phyloP scores from a whole-genome alignment of 306 rosid species.

The Sicyos baderoa region DNA sequence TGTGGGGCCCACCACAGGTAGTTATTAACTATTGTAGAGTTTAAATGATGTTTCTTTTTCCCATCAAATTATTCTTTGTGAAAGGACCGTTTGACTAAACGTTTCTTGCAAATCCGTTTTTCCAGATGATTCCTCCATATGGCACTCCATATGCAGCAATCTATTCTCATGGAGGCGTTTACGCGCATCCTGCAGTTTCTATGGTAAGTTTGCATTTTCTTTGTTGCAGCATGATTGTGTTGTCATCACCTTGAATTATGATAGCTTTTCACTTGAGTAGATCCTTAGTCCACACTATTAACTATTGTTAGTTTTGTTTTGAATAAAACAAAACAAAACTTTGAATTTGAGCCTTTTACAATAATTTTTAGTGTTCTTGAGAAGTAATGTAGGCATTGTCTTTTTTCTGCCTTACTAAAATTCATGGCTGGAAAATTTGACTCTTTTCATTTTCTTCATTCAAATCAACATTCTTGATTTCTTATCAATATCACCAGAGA shows the following conservation, averaged over 20 bases:
- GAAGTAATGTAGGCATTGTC: too few relatives aligned
- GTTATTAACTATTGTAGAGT: constrained; percentile 15
- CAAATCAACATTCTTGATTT: too few relatives aligned
- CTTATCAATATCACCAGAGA: too few relatives aligned
- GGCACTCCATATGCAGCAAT: constrained; percentile 83
- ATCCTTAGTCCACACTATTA: not conserved
- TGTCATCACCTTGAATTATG: not conserved
- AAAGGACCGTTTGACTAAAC: not conserved
- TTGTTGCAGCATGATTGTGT: too few relatives aligned
- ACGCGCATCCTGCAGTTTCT: constrained; percentile 65
- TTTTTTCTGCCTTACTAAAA: too few relatives aligned
- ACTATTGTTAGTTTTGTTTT: not conserved
- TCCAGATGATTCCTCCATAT: constrained; percentile 91
- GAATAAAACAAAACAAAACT: not conserved
- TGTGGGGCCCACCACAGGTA: constrained; percentile 99
- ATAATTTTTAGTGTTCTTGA: too few relatives aligned
- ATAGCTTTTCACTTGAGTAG: too few relatives aligned
- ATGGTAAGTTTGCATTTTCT: constrained; percentile 43
- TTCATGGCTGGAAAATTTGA: too few relatives aligned
- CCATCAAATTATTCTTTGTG: constrained; percentile 6
- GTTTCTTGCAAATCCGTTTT: constrained; percentile 18
- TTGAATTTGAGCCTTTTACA: too few relatives aligned
- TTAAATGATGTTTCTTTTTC: not conserved
- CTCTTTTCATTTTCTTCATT: too few relatives aligned
- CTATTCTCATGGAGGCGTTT: constrained; percentile 76